Evolutionary conservation across 805 yeast genomes (phyloP).

Genomic region (Saccharomycopsis guyanensis): DNA sequence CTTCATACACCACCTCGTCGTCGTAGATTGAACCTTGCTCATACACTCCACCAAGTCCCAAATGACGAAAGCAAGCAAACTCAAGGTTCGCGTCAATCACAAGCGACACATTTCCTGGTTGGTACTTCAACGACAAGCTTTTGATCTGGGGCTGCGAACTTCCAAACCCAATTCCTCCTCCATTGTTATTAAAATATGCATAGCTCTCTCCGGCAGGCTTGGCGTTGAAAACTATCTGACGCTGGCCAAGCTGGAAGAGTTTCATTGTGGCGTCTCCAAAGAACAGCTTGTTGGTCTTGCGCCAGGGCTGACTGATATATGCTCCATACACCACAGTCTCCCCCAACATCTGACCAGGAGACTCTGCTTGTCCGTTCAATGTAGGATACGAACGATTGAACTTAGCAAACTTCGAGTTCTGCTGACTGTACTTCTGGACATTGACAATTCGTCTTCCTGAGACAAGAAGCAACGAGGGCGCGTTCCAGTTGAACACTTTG

Average conservation of each 20-base stretch:
- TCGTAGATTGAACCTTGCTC: conserved; percentile 28
- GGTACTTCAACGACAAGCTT: conserved; percentile 36
- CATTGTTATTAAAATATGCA: conserved; percentile 64
- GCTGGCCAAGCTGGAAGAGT: conserved; percentile 64
- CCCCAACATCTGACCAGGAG: conserved; percentile 16
- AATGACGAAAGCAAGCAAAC: conserved; percentile 69
- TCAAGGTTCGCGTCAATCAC: conserved; percentile 75
- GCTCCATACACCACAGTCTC: conserved; percentile 52
- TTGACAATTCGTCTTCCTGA: conserved; percentile 48
- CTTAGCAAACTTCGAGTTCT: conserved; percentile 22
- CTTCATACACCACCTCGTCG: conserved; percentile 44
- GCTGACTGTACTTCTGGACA: neutral
- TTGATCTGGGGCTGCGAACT: conserved; percentile 53
- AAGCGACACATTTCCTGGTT: conserved; percentile 73
- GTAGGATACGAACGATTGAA: conserved; percentile 39
- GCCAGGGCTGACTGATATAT: conserved; percentile 69
- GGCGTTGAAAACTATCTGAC: conserved; percentile 45
- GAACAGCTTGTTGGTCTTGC: conserved; percentile 53
- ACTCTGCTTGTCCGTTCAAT: conserved; percentile 7
- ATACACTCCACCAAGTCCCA: conserved; percentile 42
- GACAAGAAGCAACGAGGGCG: conserved; percentile 68
- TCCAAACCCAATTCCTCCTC: conserved; percentile 85
- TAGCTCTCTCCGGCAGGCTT: conserved; percentile 27
- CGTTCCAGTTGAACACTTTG: conserved; percentile 82
- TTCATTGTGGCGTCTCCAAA: conserved; percentile 58